Percentiles rank a stretch among this genome's conserved stretches.
Conservation (phyloP, 2,329 filamentous ascomycete species). For the Dactylellina haptotyla region DNA sequence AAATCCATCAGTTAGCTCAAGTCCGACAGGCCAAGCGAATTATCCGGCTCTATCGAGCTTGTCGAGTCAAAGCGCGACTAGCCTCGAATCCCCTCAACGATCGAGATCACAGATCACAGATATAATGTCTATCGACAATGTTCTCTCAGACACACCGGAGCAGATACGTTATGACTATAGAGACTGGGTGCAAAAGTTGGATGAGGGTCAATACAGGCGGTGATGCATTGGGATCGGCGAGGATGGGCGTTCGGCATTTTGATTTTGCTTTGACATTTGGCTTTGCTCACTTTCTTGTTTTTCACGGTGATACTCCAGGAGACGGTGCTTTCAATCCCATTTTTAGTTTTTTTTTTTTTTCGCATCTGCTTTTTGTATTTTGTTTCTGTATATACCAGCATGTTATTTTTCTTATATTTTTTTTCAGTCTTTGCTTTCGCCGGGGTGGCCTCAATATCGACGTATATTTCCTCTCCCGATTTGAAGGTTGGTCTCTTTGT, state of each 20-base stretch:
- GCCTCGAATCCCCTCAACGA: slow-evolving; percentile 34
- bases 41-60: slow-evolving; percentile 50
- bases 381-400: slow-evolving; percentile 39
- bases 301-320: slow-evolving; percentile 47
- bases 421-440: not conserved
- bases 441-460: slow-evolving; percentile 10
- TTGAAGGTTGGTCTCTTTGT: slow-evolving; percentile 2
- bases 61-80: slow-evolving; percentile 48
- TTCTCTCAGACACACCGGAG: slow-evolving; percentile 45
- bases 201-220: slow-evolving; percentile 47
- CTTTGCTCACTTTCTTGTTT: slow-evolving; percentile 7
- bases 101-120: slow-evolving; percentile 53
- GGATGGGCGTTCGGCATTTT: slow-evolving; percentile 52
- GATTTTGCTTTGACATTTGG: slow-evolving; percentile 13
- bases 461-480: slow-evolving; percentile 8
- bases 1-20: slow-evolving; percentile 33
- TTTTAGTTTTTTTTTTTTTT: slow-evolving; percentile 6
- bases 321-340: slow-evolving; percentile 22
- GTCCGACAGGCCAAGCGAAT: slow-evolving; percentile 47
- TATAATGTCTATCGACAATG: slow-evolving; percentile 53
- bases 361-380: slow-evolving; percentile 10
- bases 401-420: not conserved
- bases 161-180: slow-evolving; percentile 47
- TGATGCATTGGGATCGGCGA: slow-evolving; percentile 50
- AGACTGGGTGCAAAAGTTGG: slow-evolving; percentile 51